Conservation (phyloP, 2,329 filamentous ascomycete genomes). For the Fragosphaeria purpurea region DNA sequence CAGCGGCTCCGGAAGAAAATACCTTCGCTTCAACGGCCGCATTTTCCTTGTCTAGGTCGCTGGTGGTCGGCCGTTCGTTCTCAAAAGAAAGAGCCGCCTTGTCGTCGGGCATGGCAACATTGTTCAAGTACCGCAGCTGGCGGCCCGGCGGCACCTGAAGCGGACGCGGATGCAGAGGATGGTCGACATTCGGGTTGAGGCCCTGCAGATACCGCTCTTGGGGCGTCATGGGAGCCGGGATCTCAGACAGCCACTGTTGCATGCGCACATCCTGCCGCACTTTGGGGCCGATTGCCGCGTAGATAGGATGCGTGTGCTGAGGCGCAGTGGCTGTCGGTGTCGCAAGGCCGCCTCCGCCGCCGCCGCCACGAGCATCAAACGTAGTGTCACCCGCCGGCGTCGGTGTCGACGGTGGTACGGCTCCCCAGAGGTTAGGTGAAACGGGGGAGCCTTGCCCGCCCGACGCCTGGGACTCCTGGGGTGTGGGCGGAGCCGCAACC, state of each 20-base stretch:
- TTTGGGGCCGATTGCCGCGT: background rate
- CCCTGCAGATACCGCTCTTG: conserved; percentile 14
- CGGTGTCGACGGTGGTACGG: no score
- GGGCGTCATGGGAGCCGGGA: conserved; percentile 11
- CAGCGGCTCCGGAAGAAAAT: no score
- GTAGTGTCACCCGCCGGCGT: no score
- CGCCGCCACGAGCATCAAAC: no score
- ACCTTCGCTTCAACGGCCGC: no score
- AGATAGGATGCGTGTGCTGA: no score
- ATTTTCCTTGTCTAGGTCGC: conserved; percentile 8
- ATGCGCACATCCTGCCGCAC: conserved; percentile 8
- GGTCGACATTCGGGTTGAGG: conserved; percentile 9
- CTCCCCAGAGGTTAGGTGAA: background rate
- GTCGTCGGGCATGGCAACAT: background rate
- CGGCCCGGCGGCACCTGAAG: conserved; percentile 2
- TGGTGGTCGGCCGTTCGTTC: conserved; percentile 3
- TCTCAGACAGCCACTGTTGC: conserved; percentile 13
- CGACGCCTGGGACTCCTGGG: conserved; percentile 7
- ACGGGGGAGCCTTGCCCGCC: background rate
- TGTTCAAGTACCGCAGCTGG: conserved; percentile 1
- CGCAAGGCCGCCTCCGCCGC: background rate
- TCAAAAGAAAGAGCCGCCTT: background rate
- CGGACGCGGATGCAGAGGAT: conserved; percentile 14
- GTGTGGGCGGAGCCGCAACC: conserved; percentile 25
- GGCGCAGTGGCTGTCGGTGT: no score